Base-by-base conservation (phyloP, 2,329 filamentous ascomycete genomes). In the Diplodia seriata region DNA sequence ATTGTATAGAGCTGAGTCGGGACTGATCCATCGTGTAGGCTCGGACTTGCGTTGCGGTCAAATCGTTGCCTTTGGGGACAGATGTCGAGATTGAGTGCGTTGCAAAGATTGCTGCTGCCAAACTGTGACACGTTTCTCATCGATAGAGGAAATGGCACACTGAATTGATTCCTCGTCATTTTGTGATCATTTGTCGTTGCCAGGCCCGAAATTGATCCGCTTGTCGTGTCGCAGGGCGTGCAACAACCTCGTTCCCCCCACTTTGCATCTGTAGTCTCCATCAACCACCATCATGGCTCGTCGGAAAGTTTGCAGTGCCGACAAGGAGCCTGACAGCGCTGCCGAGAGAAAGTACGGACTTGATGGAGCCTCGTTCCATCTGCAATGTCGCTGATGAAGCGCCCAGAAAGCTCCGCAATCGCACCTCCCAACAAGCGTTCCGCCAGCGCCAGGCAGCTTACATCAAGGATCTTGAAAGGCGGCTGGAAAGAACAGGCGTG, bases 51-150 rank as follows among this genome's bases (percentile, higher is more conserved):
- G 71, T 73, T 2, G 68, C 50, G 4, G 70, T 72, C 4, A 70
- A 70, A 62, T 69, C 70, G 1, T 64, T 73, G 18, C 72, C 71
- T 20, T 54, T 72, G 40, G 68, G 68, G 2, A 72, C 72, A 7
- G 73, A 74, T 4, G 73, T 74, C 49, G 73, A 74, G 64, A 74
- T 74, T 40, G 73, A 74, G 62, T 74, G 72, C 51, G 72, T 73
- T 49, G 73, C 72, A 3, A 40, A 11, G 3, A 20, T 50, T n/a
- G 38, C 11, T 6, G 8, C 20, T 55, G 15, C 53, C 31, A 55
- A 55, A 31, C 15, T 55, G 4, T 55, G 53, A 36, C 26, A 26
- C 4, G 26, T 26, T 2, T 26, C 23, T 23, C n/a, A n/a, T n/a
- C 26, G 26, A 2, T 26, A 4, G 26, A 26, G 26, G 26, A 4